phyloP scores from a whole-genome alignment of 192 early-diverging fungal genomes.

The Podila horticola region DNA sequence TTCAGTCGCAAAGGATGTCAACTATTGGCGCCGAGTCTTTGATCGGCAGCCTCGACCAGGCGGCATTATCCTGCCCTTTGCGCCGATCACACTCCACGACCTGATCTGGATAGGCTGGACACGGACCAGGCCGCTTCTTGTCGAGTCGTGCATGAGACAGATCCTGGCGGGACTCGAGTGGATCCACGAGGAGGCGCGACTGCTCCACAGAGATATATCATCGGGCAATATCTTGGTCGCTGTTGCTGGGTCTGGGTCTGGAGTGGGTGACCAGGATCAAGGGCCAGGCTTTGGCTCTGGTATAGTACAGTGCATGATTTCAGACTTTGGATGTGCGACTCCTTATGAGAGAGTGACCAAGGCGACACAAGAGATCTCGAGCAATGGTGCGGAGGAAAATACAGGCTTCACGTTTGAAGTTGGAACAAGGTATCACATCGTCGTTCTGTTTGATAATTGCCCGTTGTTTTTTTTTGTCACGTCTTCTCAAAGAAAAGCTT shows the following conservation, averaged over 20 bases:
- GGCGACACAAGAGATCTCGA: not conserved
- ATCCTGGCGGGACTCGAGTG: slow-evolving; percentile 31
- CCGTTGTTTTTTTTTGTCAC: not conserved
- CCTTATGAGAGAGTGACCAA: not conserved
- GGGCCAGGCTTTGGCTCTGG: not conserved
- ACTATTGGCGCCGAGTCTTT: slow-evolving; percentile 18
- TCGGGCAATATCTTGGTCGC: slow-evolving; percentile 35
- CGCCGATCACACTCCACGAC: slow-evolving; percentile 17
- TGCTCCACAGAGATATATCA: slow-evolving; percentile 44
- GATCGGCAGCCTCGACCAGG: slow-evolving; percentile 26
- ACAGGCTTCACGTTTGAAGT: slow-evolving; percentile 43
- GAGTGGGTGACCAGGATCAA: not conserved
- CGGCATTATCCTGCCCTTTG: slow-evolving; percentile 32
- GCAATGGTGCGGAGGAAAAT: not conserved
- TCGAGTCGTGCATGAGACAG: slow-evolving; percentile 42
- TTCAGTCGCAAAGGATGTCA: not conserved
- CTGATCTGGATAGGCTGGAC: slow-evolving; percentile 41
- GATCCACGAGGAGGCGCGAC: slow-evolving; percentile 33
- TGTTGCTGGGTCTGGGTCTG: not conserved
- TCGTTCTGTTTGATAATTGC: not conserved
- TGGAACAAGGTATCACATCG: slow-evolving; percentile 25
- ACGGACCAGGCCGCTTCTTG: slow-evolving; percentile 17
- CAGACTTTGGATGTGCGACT: slow-evolving; percentile 41
- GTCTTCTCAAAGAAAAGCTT: not conserved
- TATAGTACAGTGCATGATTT: slow-evolving; percentile 36